Base-by-base conservation (phyloP, 1,284 basidiomycete genomes). In the Caloboletus firmus region DNA sequence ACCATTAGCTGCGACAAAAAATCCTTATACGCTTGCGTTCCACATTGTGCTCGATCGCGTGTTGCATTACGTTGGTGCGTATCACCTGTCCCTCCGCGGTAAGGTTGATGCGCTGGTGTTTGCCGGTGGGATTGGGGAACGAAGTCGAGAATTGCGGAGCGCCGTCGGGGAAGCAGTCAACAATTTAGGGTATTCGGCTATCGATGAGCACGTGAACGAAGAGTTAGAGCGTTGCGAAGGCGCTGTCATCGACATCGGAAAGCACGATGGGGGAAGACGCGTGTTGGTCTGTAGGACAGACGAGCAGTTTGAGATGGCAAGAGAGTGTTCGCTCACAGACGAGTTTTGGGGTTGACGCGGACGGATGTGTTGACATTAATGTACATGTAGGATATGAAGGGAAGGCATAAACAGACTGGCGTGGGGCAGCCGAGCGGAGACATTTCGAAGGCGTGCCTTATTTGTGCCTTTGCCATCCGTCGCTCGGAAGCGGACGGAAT, bases 91-190 rank as follows among this genome's bases (percentile, higher is more conserved):
- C 66, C 78, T 93, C 9, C 76, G 79, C 1, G 79, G 80, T 26
- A 51, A 72, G 58, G 81, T 93, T 7, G 88, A 93, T 68, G 91
- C 86, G 4, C 68, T 95, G 30, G 89, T 94, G 10, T 95, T 95
- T 67, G 80, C 89, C 0, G 93, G 92, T 5, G 92, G 92, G 0
- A 91, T 95, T 50, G 93, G 93, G 0, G 93, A 95, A 73, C 78
- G 78, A 60, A 82, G 85, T 48, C 74, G 72, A 7, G 75, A 81
- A 57, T 69, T 95, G 54, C 73, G 93, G 39, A 67, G 72, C 42
- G 82, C 82, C 28, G 76, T 94, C 12, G 75, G 72, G 3, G 67
- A 76, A 34, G 74, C 78, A 42, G 74, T 87, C 22, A 61, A 52
- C 22, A 89, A 83, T 68, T 66, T 93, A 26, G 87, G 87, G 0